Evolutionary conservation across 306 rosid genomes (phyloP).

Genomic region (Quercus aquifolioides): DNA sequence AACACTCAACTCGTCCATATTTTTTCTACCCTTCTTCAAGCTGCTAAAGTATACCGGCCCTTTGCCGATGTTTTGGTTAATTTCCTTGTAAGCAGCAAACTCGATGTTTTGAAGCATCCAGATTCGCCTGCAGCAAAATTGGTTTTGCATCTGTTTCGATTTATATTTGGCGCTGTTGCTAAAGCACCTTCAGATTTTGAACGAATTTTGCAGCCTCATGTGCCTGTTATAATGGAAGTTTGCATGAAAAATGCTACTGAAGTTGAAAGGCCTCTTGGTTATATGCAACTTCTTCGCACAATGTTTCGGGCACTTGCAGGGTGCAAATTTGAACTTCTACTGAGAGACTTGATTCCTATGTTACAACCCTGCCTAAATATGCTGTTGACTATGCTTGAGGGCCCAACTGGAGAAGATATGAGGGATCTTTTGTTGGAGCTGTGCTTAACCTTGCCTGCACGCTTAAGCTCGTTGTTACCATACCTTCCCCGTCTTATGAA

Average conservation of each 20-base stretch:
- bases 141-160: conserved; percentile 87
- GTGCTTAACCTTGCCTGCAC: conserved; percentile 97
- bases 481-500: conserved; percentile 94
- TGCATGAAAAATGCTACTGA: conserved; percentile 96
- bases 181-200: conserved; percentile 97
- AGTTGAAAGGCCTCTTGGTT: conserved; percentile 95
- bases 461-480: conserved; percentile 88
- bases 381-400: conserved; percentile 93
- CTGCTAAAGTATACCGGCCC: conserved; percentile 81
- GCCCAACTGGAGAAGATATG: conserved; percentile 97
- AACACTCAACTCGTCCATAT: conserved; percentile 90
- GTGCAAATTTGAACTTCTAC: conserved; percentile 90
- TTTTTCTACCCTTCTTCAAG: conserved; percentile 83
- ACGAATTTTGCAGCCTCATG: conserved; percentile 97
- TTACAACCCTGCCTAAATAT: conserved; percentile 95
- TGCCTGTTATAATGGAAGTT: conserved; percentile 88
- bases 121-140: conserved; percentile 88
- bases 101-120: conserved; percentile 80
- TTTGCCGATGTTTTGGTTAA: conserved; percentile 94
- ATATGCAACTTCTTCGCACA: conserved; percentile 84
- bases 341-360: conserved; percentile 88
- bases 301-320: conserved; percentile 86
- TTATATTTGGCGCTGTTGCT: conserved; percentile 88
- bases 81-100: conserved; percentile 86
- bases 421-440: conserved; percentile 88